Base-by-base conservation (phyloP, 352 stramenopile species). In the Phytopythium ostracodes region DNA sequence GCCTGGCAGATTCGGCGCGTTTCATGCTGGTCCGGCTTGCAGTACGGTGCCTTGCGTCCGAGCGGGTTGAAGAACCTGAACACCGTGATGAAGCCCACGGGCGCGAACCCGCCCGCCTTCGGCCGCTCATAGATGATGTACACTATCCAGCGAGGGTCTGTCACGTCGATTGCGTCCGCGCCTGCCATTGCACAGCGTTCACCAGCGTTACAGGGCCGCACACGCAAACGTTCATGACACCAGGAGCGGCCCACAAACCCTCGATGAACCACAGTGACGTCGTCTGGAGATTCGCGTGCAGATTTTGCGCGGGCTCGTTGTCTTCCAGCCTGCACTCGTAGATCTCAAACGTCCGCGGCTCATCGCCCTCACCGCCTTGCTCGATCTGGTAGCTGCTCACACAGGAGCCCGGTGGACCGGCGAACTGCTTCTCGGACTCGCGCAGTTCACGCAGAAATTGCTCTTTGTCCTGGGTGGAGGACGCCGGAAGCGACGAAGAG, bases 21-120 rank as follows among this genome's bases (percentile, higher is more conserved):
- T 61, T 92, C 76, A 25, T 85, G 87, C 59, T 82, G 76, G 24
- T 66, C 62, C 18, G 61, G 58, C 42, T 67, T 68, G 25, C 62
- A 77, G 49, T 72, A 71, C 24, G 51, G 18, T 29, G 61, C 63
- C 33, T 90, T 90, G 54, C 81, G 77, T 18, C 82, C 75, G 4
- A 92, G 66, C 15, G 87, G 87, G 55, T 91, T 92, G 55, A 64
- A 76, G 66, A 96, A 96, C 60, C 85, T 92, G 60, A 96, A 96
- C 14, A 96, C 61, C 10, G 84, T 96, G 59, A 92, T 65, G 61
- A 79, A 96, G 5, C 87, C 87, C 0, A 88, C 80, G 8, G 79
- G 82, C 3, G 56, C 49, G 40, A 81, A 85, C 22, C 43, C 38
- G 18, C 64, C 58, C 3, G 61, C 49, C 4, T 67, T 50, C 0